Conservation (phyloP, 495 filamentous ascomycete genomes). For the Aspergillus heteromorphus region DNA sequence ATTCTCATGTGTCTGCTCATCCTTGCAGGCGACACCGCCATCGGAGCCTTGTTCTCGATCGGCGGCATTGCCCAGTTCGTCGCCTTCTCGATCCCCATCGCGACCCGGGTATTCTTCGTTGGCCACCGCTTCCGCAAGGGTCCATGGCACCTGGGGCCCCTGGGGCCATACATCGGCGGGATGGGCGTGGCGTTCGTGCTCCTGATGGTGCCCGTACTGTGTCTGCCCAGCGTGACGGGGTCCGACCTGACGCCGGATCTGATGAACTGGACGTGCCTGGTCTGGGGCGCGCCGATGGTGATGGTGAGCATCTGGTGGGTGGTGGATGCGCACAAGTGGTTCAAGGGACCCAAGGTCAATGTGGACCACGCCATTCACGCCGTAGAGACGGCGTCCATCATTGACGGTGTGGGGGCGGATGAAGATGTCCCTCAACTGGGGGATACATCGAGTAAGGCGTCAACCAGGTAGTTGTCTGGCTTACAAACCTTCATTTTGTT, state of each 20-base stretch:
- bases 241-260: conserved; percentile 48
- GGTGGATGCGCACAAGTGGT: conserved; percentile 67
- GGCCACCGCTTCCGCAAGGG: conserved; percentile 63
- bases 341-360: conserved; percentile 66
- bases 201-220: conserved; percentile 72
- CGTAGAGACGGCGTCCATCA: conserved; percentile 6
- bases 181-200: conserved; percentile 57
- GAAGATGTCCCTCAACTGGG: background rate
- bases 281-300: conserved; percentile 67
- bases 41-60: conserved; percentile 72
- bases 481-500: background rate
- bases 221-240: conserved; percentile 58
- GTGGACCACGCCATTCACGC: conserved; percentile 38
- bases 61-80: conserved; percentile 70
- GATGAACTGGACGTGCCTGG: conserved; percentile 77
- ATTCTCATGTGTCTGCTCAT: conserved; percentile 62
- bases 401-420: conserved; percentile 6
- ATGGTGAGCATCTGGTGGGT: conserved; percentile 64
- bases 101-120: conserved; percentile 69
- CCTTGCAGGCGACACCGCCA: conserved; percentile 60
- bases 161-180: conserved; percentile 56
- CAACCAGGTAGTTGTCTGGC: conserved; percentile 2
- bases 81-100: conserved; percentile 71
- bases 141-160: conserved; percentile 68
- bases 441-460: conserved; percentile 3